Evolutionary conservation across 305 asterid species (phyloP).

Genomic region (Fraxinus sp.): DNA sequence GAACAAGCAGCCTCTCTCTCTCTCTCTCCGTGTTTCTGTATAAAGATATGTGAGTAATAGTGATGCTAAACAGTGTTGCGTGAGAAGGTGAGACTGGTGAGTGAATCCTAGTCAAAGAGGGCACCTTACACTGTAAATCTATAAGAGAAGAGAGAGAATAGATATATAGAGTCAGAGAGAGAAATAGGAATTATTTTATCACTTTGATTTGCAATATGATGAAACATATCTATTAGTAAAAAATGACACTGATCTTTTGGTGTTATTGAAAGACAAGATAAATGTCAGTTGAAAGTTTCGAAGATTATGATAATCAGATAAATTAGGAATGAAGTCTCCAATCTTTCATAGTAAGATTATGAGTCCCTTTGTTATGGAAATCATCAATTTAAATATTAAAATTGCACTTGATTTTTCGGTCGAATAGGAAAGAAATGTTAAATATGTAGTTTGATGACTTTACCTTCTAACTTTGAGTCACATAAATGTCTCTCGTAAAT

Average conservation of each 20-base stretch:
- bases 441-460: too few species aligned
- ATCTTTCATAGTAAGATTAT: not conserved
- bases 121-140: slow-evolving; percentile 18
- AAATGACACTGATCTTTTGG: not conserved
- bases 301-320: not conserved
- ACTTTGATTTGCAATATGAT: not conserved
- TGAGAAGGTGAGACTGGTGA: slow-evolving; percentile 10
- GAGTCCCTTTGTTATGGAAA: not conserved
- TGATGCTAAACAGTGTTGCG: not conserved
- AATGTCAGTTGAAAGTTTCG: not conserved
- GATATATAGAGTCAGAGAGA: too few species aligned
- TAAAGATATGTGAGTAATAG: too few species aligned
- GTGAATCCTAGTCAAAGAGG: slow-evolving; percentile 71
- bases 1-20: not conserved
- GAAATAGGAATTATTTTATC: not conserved
- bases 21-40: too few species aligned
- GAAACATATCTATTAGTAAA: not conserved
- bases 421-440: too few species aligned
- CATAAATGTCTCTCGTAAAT: too few species aligned
- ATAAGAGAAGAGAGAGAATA: slow-evolving; percentile 31
- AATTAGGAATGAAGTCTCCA: not conserved
- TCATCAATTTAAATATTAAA: too few species aligned
- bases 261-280: not conserved
- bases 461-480: too few species aligned
- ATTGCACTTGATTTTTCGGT: not conserved